These are phyloP conservation scores for Amylocarpus encephaloides DNA, from an alignment of 2,329 filamentous ascomycete genomes.

Conservation along the genomic window DNA sequence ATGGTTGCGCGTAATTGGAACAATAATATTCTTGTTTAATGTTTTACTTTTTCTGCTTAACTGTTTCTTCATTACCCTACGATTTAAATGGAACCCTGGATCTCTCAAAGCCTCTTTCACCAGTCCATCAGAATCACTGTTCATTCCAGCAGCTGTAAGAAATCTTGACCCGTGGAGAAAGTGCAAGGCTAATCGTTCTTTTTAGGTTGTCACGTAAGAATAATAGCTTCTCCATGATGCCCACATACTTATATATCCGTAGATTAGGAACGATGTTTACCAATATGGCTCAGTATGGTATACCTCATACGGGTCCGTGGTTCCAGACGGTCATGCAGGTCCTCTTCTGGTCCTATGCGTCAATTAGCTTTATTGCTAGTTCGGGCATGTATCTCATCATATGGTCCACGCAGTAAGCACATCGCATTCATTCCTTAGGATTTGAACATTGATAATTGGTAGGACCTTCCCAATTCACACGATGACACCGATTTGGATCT, in stretches of 20 bases:
- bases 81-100: slow-evolving; percentile 64
- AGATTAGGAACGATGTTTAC: slow-evolving; percentile 72
- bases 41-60: slow-evolving; percentile 57
- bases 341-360: slow-evolving; percentile 69
- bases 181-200: background rate
- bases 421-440: background rate
- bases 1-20: slow-evolving; percentile 53
- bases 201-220: slow-evolving; percentile 40
- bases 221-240: slow-evolving; percentile 40
- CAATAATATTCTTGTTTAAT: slow-evolving; percentile 58
- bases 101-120: slow-evolving; percentile 66
- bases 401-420: slow-evolving; percentile 51
- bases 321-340: slow-evolving; percentile 53
- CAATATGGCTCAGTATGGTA: slow-evolving; percentile 72
- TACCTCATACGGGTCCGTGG: slow-evolving; percentile 56
- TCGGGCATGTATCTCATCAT: slow-evolving; percentile 68
- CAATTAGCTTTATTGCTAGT: slow-evolving; percentile 60
- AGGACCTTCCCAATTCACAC: slow-evolving; percentile 61
- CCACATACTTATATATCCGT: slow-evolving; percentile 20
- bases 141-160: slow-evolving; percentile 61
- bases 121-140: slow-evolving; percentile 73
- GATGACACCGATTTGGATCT: slow-evolving; percentile 87
- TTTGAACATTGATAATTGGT: background rate
- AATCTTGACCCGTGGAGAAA: background rate
- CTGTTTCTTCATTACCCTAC: slow-evolving; percentile 55